Evolutionary conservation across 2,329 filamentous ascomycete genomes (phyloP), one percentile per base, ranked within the genome.

Genomic region (Talaromyces pinophilus): DNA sequence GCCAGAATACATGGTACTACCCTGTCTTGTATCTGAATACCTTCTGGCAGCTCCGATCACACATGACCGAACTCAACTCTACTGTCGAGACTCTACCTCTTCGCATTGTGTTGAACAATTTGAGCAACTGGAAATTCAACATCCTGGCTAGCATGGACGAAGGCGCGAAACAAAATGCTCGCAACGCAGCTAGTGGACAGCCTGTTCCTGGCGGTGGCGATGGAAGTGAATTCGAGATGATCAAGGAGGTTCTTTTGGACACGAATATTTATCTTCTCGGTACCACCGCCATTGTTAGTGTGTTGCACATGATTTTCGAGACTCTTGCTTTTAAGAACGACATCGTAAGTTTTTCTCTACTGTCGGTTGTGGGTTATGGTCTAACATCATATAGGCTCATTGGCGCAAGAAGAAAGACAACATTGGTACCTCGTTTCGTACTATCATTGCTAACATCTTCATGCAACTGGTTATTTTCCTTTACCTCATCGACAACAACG

Each of bases 341-440:
- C 77, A 97, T 99, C 77, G 88, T 82, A 76, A 78, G 19, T 22
- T 19, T 28, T 33, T 42, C 17, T 62, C n/a, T 5, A 15, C 3
- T 28, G 8, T 54, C 55, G 1, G 3, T 57, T 19, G 6, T 25
- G 2, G 4, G 28, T 22, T 8, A 28, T 19, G n/a, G 33, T 33
- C 68, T 60, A 72, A 75, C 66, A 73, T 59, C 13, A 22, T 48
- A 65, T 64, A 82, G 80, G 84, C 93, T 59, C 95, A 99, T 81
- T 99, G 95, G 88, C 92, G 93, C 76, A 97, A 98, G 84, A 99
- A 99, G 90, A 99, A 99, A 85, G 96, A 98, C 82, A 95, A 97
- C 67, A 91, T 99, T 33, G 95, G 95, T 69, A 96, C 97, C 55
- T 97, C 93, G 0, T 91, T 99, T 67, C 92, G 95, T 66, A 96